Evolutionary conservation across 306 rosid species (phyloP), one percentile per base, ranked within the genome.

Genomic region (Fragaria ananassa): DNA sequence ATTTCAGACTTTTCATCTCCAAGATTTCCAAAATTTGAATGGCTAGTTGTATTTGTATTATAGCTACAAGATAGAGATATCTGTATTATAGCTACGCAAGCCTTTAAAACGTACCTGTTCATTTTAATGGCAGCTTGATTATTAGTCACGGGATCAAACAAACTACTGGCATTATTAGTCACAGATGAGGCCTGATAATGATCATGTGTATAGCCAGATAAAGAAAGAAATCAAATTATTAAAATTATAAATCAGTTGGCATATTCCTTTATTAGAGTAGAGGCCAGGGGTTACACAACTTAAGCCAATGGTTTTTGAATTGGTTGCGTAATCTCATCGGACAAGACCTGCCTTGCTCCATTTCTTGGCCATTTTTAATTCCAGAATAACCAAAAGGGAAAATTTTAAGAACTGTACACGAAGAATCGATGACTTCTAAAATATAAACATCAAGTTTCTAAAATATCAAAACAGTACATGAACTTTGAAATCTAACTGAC

Each of bases 131-230:
- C 45, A 10, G 8, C 10, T 1, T 1, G 7, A 42, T 42, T 42
- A 42, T 42, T 66, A n/a, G 21, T 39, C 71, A 66, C 51, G 71
- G 71, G 50, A 64, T 64, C 27, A 64, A 64, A 64, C 69, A 17
- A 35, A 17, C 3, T 3, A 19, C 50, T 66, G 50, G 5, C 50
- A 65, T 65, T 65, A 37, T 17, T 65, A 35, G 70, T 65, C 67
- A 64, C 45, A 64, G 44, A 1, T 27, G 29, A 27, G 3, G 46
- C 44, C 4, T 64, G 23, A 64, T 17, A 18, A 17, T 47, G 51
- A 12, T 64, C 3, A 64, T 34, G 23, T 34, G 23, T 35, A 34
- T 31, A 31, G 7, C 11, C 44, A 63, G 31, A 62, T 63, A 27
- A 21, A 58, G 13, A 47, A 47, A 47, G 2, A 47, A 13, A 47